Base-by-base conservation (phyloP, 305 asterid genomes). In the Fraxinus sp. region DNA sequence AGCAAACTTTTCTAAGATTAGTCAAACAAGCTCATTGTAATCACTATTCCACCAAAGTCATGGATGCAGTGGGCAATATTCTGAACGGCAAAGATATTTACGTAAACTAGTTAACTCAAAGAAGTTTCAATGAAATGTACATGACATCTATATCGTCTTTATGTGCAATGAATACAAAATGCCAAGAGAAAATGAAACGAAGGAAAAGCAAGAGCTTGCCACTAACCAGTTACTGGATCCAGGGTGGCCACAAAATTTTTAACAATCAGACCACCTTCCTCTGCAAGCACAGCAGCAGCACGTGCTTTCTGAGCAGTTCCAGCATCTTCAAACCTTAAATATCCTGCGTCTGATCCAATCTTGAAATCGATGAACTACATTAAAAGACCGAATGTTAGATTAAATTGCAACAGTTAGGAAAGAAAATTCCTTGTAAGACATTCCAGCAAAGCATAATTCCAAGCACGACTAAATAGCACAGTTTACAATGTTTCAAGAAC, bases 201-300 rank as follows among this genome's bases (percentile, higher is more conserved):
- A 32, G 66, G 76, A 62, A n/a, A 66, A 14, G 28, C 13, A 33
- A 75, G 81, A 52, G 49, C 36, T 33, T 33, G 46, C 18, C 10
- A 79, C 93, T 26, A 79, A 97, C 99, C 99, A 75, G 97, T 92
- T 33, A 97, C 93, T 18, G 98, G 98, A 77, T 97, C 98, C 46
- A 97, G 88, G 76, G 66, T 83, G 77, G 97, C 97, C n/a, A 97
- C 79, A 84, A 85, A 97, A 83, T 97, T 97, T 82, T 97, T 97
- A 85, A 97, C 98, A 0, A 80, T 28, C 49, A 97, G 88, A 78
- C 99, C 99, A 84, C 98, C 97, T 83, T 95, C 95, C 83, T 90
- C 94, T 7, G 97, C 83, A 82, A 95, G 94, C 68, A 88, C 97
- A 81, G 97, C 98, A 84, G 97, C 97, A 73, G 98, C 97, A 83